Conservation (phyloP, 306 rosid genomes). For the Clitoria ternatea region DNA sequence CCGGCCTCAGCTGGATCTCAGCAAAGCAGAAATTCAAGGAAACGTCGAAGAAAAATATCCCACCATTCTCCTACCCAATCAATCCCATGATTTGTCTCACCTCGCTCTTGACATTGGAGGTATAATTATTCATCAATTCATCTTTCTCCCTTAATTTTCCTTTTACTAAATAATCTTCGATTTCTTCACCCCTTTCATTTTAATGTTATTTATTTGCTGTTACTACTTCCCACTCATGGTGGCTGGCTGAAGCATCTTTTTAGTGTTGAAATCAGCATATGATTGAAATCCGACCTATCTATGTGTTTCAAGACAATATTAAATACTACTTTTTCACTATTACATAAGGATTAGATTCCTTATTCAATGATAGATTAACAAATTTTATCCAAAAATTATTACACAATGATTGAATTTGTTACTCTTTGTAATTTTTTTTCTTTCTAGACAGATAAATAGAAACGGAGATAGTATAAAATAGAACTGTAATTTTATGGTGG, state of each 20-base stretch:
- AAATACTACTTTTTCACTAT: no score
- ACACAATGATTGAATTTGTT: no score
- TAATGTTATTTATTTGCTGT: not conserved
- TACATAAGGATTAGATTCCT: no score
- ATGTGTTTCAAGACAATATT: no score
- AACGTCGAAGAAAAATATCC: conserved; percentile 70
- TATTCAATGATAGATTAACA: no score
- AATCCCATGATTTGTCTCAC: conserved; percentile 75
- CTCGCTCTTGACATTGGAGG: conserved; percentile 88
- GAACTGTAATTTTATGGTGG: not conserved
- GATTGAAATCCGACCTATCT: no score
- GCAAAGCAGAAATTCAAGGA: conserved; percentile 77
- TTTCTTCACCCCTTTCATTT: not conserved
- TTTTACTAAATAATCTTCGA: not conserved
- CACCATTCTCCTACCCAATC: conserved; percentile 75
- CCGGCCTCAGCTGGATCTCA: conserved; percentile 75
- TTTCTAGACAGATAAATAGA: no score
- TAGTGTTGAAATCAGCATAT: not conserved
- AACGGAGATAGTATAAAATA: no score
- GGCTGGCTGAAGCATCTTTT: no score
- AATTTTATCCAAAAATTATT: no score
- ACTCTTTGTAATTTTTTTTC: no score
- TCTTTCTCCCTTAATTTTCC: not conserved
- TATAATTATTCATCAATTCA: conserved; percentile 6
- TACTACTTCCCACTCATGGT: no score